phyloP scores from a whole-genome alignment of 2,329 filamentous ascomycete species.

The Clonostachys rosea region DNA sequence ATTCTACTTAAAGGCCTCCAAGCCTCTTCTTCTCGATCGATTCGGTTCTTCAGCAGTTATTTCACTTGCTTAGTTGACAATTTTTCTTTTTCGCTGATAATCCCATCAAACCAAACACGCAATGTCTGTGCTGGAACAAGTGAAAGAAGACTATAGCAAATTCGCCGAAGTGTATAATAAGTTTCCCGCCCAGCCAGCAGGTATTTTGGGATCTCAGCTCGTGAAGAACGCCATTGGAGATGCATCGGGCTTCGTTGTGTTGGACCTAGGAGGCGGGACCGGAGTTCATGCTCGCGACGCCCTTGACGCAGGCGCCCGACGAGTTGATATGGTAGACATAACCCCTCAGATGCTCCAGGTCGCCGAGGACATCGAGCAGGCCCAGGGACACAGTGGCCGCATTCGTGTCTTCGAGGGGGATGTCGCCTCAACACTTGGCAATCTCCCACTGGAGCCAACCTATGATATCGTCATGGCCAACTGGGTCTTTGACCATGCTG shows the following conservation, averaged over 20 bases:
- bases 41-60: too few relatives aligned
- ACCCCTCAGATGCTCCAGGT: neutral
- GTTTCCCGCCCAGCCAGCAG: too few relatives aligned
- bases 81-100: too few relatives aligned
- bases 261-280: constrained; percentile 1
- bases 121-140: too few relatives aligned
- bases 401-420: constrained; percentile 16
- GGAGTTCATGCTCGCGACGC: constrained; percentile 1
- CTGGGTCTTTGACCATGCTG: constrained; percentile 21
- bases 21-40: too few relatives aligned
- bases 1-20: too few relatives aligned
- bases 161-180: too few relatives aligned
- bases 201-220: neutral
- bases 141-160: too few relatives aligned
- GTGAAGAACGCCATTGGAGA: neutral
- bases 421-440: constrained; percentile 10
- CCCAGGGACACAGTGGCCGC: constrained; percentile 1
- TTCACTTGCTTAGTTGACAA: too few relatives aligned
- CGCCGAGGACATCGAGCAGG: neutral
- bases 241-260: neutral
- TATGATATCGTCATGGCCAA: constrained; percentile 26
- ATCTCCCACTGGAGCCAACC: constrained; percentile 5
- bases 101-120: too few relatives aligned
- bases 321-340: constrained; percentile 1
- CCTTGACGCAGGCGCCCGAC: neutral